Evolutionary conservation across 2,329 filamentous ascomycete genomes (phyloP).

Genomic region (Tolypocladium sp.): DNA sequence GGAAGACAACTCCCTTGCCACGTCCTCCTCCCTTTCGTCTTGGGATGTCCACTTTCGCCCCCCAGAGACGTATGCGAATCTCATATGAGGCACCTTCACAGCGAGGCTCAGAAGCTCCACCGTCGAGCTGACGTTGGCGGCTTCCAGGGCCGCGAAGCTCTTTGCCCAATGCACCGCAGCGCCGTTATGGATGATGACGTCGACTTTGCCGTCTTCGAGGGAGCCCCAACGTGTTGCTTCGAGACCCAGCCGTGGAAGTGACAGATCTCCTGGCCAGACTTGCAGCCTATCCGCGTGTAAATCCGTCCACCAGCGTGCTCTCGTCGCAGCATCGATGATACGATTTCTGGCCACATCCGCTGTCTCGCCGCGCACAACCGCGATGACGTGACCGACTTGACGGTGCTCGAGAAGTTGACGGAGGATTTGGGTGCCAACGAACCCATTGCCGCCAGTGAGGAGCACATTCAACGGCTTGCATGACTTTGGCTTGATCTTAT

Average conservation of each 20-base stretch:
- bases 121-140: slow-evolving; percentile 5
- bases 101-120: slow-evolving; percentile 4
- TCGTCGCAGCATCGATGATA: slow-evolving; percentile 2
- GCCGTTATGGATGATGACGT: slow-evolving; percentile 8
- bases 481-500: background rate
- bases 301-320: slow-evolving; percentile 5
- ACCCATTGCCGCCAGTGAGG: slow-evolving; percentile 5
- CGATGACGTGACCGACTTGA: background rate
- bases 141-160: slow-evolving; percentile 3
- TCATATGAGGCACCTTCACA: background rate
- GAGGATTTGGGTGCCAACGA: slow-evolving; percentile 5
- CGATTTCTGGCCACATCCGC: slow-evolving; percentile 1
- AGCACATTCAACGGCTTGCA: background rate
- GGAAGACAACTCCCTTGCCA: background rate
- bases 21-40: slow-evolving; percentile 1
- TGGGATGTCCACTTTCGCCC: background rate
- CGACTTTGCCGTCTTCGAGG: background rate
- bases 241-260: background rate
- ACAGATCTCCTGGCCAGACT: slow-evolving; percentile 4
- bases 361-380: slow-evolving; percentile 1
- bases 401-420: slow-evolving; percentile 4
- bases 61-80: slow-evolving; percentile 2
- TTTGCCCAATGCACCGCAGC: slow-evolving; percentile 5
- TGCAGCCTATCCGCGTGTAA: slow-evolving; percentile 3
- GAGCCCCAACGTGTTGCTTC: background rate